These are phyloP conservation scores for Phytophthora sansomeana DNA, from an alignment of 352 stramenopile genomes.

Conservation along the genomic window DNA sequence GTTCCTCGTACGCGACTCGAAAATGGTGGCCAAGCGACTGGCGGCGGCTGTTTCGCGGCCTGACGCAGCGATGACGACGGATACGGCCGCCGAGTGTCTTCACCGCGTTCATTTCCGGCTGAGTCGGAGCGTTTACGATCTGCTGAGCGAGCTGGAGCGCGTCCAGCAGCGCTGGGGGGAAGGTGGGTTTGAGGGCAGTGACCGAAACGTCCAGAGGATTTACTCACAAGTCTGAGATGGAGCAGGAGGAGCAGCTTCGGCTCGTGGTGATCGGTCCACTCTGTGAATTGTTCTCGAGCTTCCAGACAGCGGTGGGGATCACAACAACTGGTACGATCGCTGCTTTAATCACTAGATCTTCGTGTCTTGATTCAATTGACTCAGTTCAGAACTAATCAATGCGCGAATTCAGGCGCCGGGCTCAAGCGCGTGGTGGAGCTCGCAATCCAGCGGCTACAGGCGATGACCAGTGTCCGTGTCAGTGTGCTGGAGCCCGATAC, in stretches of 20 bases:
- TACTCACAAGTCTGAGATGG: constrained; percentile 18
- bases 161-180: constrained; percentile 34
- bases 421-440: constrained; percentile 64
- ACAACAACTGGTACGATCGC: constrained; percentile 41
- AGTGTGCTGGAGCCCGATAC: constrained; percentile 26
- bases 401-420: constrained; percentile 37
- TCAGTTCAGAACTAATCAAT: constrained; percentile 10
- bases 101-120: constrained; percentile 42
- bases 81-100: constrained; percentile 32
- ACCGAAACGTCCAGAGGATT: constrained; percentile 13
- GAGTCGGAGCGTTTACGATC: constrained; percentile 45
- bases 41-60: constrained; percentile 22
- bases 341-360: constrained; percentile 2
- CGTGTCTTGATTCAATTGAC: background rate
- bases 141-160: constrained; percentile 42
- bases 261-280: constrained; percentile 46
- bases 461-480: constrained; percentile 33
- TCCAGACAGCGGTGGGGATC: constrained; percentile 42
- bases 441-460: constrained; percentile 51
- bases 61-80: constrained; percentile 19
- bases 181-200: constrained; percentile 26
- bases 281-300: constrained; percentile 45
- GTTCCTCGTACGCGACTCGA: constrained; percentile 35
- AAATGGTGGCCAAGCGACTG: constrained; percentile 35
- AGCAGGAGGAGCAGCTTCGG: constrained; percentile 20